These are phyloP conservation scores for Jimgerdemannia flammicorona DNA, from an alignment of 192 early-diverging fungal genomes.

Conservation along the genomic window DNA sequence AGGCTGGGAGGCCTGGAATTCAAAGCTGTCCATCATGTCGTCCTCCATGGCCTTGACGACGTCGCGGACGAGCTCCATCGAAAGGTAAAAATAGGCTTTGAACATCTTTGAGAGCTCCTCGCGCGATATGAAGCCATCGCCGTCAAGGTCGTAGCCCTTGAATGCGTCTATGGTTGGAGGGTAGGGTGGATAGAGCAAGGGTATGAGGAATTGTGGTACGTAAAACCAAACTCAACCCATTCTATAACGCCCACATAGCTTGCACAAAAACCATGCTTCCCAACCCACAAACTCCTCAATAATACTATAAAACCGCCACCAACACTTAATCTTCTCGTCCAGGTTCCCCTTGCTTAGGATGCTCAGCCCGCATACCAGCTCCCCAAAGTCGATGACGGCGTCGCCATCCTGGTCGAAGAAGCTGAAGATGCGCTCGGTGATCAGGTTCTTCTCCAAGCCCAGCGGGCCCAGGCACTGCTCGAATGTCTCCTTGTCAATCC, in stretches of 20 bases:
- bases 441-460: conserved; percentile 78
- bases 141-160: conserved; percentile 89
- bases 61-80: conserved; percentile 85
- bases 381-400: conserved; percentile 70
- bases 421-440: conserved; percentile 81
- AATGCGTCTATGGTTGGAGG: conserved; percentile 62
- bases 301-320: conserved; percentile 14
- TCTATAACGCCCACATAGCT: conserved; percentile 2
- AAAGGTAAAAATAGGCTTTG: conserved; percentile 89
- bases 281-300: no score
- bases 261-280: neutral
- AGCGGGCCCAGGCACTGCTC: conserved; percentile 83
- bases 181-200: neutral
- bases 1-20: conserved; percentile 78
- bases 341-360: conserved; percentile 83
- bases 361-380: conserved; percentile 79
- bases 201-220: neutral
- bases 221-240: neutral
- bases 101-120: conserved; percentile 87
- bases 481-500: conserved; percentile 79
- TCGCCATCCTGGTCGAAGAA: conserved; percentile 90
- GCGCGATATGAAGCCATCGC: conserved; percentile 78
- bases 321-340: conserved; percentile 86
- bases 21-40: conserved; percentile 80
- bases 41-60: conserved; percentile 88